Conservation (phyloP, 1,139 yeast species). For the Meyerozyma athensensis region DNA sequence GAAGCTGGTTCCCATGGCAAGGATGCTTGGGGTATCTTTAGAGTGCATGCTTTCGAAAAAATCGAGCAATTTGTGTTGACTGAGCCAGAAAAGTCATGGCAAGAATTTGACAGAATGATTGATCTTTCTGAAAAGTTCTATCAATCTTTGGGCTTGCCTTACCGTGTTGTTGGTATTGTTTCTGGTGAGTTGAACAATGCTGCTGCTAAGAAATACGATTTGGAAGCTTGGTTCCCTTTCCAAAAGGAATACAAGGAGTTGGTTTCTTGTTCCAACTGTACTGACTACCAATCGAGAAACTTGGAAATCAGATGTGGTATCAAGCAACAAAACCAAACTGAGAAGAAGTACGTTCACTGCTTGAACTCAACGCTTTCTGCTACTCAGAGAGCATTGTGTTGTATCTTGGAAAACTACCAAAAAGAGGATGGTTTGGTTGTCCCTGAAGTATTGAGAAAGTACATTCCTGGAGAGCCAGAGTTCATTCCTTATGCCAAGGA, state of each 20-base stretch:
- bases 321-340: slow-evolving; percentile 91
- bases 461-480: slow-evolving; percentile 98
- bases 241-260: slow-evolving; percentile 98
- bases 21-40: slow-evolving; percentile 99
- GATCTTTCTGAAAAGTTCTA: slow-evolving; percentile 87
- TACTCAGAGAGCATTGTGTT: slow-evolving; percentile 96
- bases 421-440: slow-evolving; percentile 90
- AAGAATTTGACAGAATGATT: slow-evolving; percentile 94
- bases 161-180: slow-evolving; percentile 96
- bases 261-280: slow-evolving; percentile 98
- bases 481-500: slow-evolving; percentile 87
- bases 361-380: slow-evolving; percentile 96
- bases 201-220: slow-evolving; percentile 96
- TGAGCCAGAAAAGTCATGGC: slow-evolving; percentile 98
- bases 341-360: slow-evolving; percentile 97
- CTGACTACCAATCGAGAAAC: slow-evolving; percentile 98
- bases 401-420: slow-evolving; percentile 95
- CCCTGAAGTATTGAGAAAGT: slow-evolving; percentile 92
- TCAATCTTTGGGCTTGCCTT: slow-evolving; percentile 86
- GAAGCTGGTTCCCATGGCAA: slow-evolving; percentile 99
- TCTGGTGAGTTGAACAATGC: slow-evolving; percentile 98
- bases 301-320: slow-evolving; percentile 98
- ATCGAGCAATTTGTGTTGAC: slow-evolving; percentile 94
- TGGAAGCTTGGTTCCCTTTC: slow-evolving; percentile 99
- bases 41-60: slow-evolving; percentile 98